phyloP scores from a whole-genome alignment of 257 asterid species.

The Leptodermis oblonga region DNA sequence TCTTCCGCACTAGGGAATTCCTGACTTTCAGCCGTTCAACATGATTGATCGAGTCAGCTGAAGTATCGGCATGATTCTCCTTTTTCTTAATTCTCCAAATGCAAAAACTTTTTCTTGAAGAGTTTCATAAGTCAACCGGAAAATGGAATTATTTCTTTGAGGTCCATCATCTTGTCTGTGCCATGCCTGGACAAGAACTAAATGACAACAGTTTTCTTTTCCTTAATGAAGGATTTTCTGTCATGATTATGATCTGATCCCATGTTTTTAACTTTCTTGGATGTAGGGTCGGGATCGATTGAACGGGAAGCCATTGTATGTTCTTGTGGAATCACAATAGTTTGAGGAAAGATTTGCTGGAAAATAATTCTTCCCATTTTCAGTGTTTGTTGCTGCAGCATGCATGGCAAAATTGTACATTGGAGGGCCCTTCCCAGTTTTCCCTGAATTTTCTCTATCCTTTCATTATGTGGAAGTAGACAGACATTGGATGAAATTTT shows the following conservation, averaged over 20 bases:
- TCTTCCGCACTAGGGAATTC: not conserved
- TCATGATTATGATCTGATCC: not conserved
- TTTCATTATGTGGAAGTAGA: conserved; percentile 6
- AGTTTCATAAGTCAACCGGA: not conserved
- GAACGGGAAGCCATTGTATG: conserved; percentile 68
- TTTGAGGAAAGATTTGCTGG: not conserved
- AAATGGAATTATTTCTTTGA: not conserved
- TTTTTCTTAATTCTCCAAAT: not conserved
- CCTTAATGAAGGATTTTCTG: no score
- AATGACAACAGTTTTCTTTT: not conserved
- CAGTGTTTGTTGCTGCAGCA: conserved; percentile 9
- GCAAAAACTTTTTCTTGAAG: not conserved
- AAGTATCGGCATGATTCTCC: not conserved
- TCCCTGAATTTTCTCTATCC: conserved; percentile 10
- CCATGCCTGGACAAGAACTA: not conserved
- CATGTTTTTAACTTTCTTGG: not conserved
- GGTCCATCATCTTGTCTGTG: not conserved
- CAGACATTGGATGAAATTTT: conserved; percentile 7
- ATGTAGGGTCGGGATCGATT: conserved; percentile 58
- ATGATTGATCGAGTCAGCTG: not conserved
- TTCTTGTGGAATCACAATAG: conserved; percentile 66
- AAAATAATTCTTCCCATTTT: not conserved
- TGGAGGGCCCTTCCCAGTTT: conserved; percentile 15
- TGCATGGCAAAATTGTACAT: conserved; percentile 22
- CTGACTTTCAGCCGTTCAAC: not conserved